Conservation (phyloP, 768 basidiomycete species). For the Panellus pusillus region DNA sequence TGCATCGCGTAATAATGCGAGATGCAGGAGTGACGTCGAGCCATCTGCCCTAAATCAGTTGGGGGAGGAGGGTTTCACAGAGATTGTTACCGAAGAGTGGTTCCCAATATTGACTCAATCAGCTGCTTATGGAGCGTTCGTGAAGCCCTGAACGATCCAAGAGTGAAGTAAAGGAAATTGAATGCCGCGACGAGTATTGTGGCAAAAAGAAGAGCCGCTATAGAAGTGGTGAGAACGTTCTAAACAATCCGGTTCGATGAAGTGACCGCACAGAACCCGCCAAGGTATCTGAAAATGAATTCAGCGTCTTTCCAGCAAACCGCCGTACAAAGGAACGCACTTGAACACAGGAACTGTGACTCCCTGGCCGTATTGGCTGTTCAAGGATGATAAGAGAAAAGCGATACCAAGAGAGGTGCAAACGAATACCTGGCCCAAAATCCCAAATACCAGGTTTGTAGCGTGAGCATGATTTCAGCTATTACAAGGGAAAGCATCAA, state of each 20-base stretch:
- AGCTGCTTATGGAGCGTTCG: constrained; percentile 52
- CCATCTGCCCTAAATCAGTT: constrained; percentile 36
- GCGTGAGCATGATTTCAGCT: constrained; percentile 24
- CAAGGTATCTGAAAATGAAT: constrained; percentile 2
- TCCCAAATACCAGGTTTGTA: constrained; percentile 46
- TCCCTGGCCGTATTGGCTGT: constrained; percentile 39
- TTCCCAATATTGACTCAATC: constrained; percentile 52
- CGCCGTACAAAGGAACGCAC: constrained; percentile 32
- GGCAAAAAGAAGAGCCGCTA: constrained; percentile 33
- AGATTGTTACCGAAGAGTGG: constrained; percentile 48
- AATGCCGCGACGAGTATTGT: constrained; percentile 32
- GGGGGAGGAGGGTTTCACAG: not conserved
- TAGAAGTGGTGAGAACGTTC: not conserved
- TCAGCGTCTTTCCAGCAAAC: not conserved
- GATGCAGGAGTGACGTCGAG: constrained; percentile 46
- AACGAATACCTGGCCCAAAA: constrained; percentile 33
- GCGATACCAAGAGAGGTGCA: not conserved
- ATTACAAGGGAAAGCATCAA: constrained; percentile 27
- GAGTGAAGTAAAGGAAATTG: constrained; percentile 42
- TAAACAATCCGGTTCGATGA: not conserved
- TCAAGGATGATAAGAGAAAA: not conserved
- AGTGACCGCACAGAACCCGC: constrained; percentile 3
- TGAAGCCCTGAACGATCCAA: constrained; percentile 55
- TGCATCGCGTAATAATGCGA: constrained; percentile 67
- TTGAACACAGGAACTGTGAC: constrained; percentile 32